Evolutionary conservation across 2,329 filamentous ascomycete species (phyloP), one percentile per base, ranked within the genome.

Genomic region (Mariannaea sp.): DNA sequence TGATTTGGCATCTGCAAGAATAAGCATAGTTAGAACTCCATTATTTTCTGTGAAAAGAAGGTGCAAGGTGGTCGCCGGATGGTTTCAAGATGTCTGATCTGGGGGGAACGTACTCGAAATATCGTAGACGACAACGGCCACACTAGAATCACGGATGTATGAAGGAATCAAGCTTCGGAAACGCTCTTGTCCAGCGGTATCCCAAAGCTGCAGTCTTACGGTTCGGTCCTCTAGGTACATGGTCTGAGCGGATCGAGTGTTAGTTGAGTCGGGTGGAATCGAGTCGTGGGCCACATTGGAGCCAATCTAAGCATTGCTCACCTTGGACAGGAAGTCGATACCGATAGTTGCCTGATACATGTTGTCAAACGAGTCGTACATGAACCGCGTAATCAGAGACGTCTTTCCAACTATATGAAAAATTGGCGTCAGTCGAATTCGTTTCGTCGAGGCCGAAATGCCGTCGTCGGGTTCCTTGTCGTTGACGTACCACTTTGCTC

Each of bases 341-440:
- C 94, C 94, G 71, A 99, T 97, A 32, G 94, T 99, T 53, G 94
- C 94, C 77, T 99, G 94, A 79, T 99, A 99, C 82, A 93, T 97
- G 78, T 96, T 97, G 81, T 99, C 94, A 80, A 99, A 99, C 41
- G 94, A 97, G 77, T 99, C 94, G 82, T 99, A 99, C 94, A 99
- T 99, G 81, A 99, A 99, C 61, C 94, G 88, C 63, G 94, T 99
- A 73, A 99, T 99, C 67, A 99, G 79, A 58, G 94, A 99, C 26
- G 94, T 99, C 80, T 99, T 99, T 72, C 94, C 94, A 68, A 99
- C 94, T 97, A 73, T 61, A 55, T n/a, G n/a, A 47, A 47, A 43
- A 33, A 42, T 56, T 29, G 41, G 38, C 40, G 43, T 72, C 61
- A 70, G 71, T 63, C 49, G 56, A 22, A 38, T 40, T 49, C 42